Conservation (phyloP, 176 grass and related monocot species). For the Eremochloa ophiuroides region DNA sequence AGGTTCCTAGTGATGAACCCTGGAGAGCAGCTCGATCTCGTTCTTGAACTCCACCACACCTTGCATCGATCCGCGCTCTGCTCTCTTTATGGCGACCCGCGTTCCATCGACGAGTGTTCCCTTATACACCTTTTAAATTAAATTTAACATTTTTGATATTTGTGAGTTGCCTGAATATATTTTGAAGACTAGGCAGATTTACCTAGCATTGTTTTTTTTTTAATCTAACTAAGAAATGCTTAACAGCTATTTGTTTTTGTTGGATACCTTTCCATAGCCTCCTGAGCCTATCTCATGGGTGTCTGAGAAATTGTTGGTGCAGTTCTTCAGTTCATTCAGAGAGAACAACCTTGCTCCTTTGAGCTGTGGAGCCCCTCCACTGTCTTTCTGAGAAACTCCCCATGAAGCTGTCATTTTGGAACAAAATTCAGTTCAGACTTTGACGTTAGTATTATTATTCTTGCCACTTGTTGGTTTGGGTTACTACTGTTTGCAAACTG, state of each 20-base stretch:
- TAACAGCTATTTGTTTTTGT: background rate
- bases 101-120: constrained; percentile 50
- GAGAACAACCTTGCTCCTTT: constrained; percentile 66
- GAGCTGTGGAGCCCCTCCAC: constrained; percentile 47
- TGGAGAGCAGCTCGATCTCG: constrained; percentile 77
- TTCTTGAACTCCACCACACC: constrained; percentile 62
- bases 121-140: constrained; percentile 64
- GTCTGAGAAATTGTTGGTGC: constrained; percentile 60
- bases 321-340: constrained; percentile 59
- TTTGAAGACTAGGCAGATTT: background rate
- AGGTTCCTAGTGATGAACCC: constrained; percentile 86
- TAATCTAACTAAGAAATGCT: too few species aligned
- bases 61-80: constrained; percentile 46
- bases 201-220: background rate
- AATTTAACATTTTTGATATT: background rate
- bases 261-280: constrained; percentile 62
- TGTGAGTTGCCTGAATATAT: background rate
- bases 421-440: constrained; percentile 10
- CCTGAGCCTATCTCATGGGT: constrained; percentile 55
- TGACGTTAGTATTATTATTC: background rate
- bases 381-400: constrained; percentile 31
- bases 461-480: background rate
- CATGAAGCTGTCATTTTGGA: constrained; percentile 44
- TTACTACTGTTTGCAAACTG: background rate
- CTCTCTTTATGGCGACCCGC: constrained; percentile 67